Evolutionary conservation across 257 asterid genomes (phyloP).

Genomic region (Gardenia jasminoides): DNA sequence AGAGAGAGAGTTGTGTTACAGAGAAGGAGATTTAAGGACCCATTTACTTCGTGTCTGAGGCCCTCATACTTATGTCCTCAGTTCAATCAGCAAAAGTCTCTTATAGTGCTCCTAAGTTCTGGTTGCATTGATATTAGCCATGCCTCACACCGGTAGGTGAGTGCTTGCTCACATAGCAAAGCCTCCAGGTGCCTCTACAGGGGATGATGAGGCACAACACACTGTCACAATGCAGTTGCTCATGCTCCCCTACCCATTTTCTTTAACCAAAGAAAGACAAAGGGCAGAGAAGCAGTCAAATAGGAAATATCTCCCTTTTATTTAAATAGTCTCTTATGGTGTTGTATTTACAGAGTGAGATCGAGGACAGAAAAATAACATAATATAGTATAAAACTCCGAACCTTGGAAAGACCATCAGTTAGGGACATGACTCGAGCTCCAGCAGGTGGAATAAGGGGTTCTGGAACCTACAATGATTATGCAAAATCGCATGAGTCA

Average conservation of each 20-base stretch:
- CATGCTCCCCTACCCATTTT: neutral
- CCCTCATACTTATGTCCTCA: neutral
- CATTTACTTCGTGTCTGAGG: neutral
- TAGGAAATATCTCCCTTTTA: neutral
- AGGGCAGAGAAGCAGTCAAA: neutral
- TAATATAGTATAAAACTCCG: slow-evolving; percentile 18
- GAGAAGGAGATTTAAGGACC: neutral
- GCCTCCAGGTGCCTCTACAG: neutral
- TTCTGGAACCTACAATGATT: slow-evolving; percentile 74
- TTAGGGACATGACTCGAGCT: slow-evolving; percentile 99
- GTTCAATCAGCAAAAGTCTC: neutral
- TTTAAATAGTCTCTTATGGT: neutral
- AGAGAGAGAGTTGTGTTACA: neutral
- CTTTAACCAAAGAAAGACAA: neutral
- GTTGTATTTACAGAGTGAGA: neutral
- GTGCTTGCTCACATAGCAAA: neutral
- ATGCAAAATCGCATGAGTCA: slow-evolving; percentile 24
- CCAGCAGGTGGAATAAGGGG: slow-evolving; percentile 95
- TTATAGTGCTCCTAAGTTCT: neutral
- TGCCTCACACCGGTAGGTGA: neutral
- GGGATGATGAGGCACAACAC: neutral
- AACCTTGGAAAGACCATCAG: slow-evolving; percentile 98
- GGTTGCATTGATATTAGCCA: too few relatives aligned
- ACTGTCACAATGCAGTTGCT: too few relatives aligned
- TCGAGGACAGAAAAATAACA: neutral